Evolutionary conservation across 148 eudicot genomes (phyloP).

Genomic region (Cornus suecica): DNA sequence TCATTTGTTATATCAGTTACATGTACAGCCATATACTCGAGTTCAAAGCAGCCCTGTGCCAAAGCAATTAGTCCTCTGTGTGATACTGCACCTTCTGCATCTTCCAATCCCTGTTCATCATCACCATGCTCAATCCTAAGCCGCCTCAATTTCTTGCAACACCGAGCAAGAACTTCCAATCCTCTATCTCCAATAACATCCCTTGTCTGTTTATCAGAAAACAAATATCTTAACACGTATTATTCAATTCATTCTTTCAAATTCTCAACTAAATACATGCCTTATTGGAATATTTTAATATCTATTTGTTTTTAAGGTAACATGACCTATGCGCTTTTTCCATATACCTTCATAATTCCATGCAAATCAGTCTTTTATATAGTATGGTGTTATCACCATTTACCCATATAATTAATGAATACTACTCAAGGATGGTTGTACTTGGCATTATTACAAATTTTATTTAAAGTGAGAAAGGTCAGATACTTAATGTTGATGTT

Average conservation of each 20-base stretch:
- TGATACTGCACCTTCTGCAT: slow-evolving; percentile 60
- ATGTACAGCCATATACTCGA: slow-evolving; percentile 80
- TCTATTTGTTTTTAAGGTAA: too few relatives aligned
- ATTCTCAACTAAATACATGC: not conserved
- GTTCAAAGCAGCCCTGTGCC: slow-evolving; percentile 63
- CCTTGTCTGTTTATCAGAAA: slow-evolving; percentile 48
- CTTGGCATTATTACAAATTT: not conserved
- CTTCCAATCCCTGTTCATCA: slow-evolving; percentile 63
- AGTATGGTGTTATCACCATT: not conserved
- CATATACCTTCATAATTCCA: not conserved
- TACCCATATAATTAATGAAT: not conserved
- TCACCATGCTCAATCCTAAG: slow-evolving; percentile 76
- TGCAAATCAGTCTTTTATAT: not conserved
- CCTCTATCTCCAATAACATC: slow-evolving; percentile 77
- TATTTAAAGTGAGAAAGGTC: not conserved
- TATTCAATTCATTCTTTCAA: not conserved
- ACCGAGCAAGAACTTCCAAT: slow-evolving; percentile 54
- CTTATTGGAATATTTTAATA: too few relatives aligned
- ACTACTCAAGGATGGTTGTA: not conserved
- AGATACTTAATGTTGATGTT: not conserved
- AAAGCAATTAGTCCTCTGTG: slow-evolving; percentile 67
- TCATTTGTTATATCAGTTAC: slow-evolving; percentile 72
- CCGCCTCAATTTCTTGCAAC: slow-evolving; percentile 60
- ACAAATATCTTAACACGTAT: not conserved
- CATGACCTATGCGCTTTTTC: not conserved